Conservation (phyloP, 31 red algal species). For the Odonthalia washingtoniensis region DNA sequence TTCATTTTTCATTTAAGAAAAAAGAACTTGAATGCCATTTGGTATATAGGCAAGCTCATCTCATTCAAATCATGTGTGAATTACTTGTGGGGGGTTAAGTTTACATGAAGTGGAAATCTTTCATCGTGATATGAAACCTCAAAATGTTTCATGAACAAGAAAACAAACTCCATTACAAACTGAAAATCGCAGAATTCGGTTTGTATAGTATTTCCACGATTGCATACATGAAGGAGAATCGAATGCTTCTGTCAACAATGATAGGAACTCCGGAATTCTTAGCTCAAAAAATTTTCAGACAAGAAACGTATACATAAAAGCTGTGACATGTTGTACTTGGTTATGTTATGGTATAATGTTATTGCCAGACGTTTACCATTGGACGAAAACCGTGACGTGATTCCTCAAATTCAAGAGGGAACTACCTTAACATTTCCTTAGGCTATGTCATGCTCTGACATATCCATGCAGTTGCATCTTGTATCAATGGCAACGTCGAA, state of each 20-base stretch:
- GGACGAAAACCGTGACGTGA: too few relatives aligned
- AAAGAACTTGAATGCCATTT: too few relatives aligned
- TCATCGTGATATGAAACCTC: conserved; percentile 92
- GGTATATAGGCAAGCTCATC: too few relatives aligned
- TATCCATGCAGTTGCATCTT: too few relatives aligned
- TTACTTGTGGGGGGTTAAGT: conserved; percentile 82
- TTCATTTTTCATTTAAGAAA: too few relatives aligned
- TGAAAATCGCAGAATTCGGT: conserved; percentile 97
- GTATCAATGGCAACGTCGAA: too few relatives aligned
- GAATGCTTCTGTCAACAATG: conserved; percentile 76
- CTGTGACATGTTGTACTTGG: conserved; percentile 88
- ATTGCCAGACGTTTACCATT: too few relatives aligned
- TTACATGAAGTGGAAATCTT: conserved; percentile 80
- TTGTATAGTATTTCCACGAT: conserved; percentile 61
- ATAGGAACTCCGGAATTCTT: conserved; percentile 91
- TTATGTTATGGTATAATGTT: conserved; percentile 89
- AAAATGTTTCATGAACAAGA: conserved; percentile 66
- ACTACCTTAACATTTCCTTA: too few relatives aligned
- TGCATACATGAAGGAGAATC: too few relatives aligned
- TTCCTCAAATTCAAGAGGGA: too few relatives aligned
- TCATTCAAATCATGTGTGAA: too few relatives aligned
- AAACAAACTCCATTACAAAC: conserved; percentile 56
- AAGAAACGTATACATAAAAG: conserved; percentile 69
- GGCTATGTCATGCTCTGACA: too few relatives aligned
- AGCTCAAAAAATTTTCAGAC: conserved; percentile 86